phyloP scores from a whole-genome alignment of 495 filamentous ascomycete genomes.

The Daldinia loculata region DNA sequence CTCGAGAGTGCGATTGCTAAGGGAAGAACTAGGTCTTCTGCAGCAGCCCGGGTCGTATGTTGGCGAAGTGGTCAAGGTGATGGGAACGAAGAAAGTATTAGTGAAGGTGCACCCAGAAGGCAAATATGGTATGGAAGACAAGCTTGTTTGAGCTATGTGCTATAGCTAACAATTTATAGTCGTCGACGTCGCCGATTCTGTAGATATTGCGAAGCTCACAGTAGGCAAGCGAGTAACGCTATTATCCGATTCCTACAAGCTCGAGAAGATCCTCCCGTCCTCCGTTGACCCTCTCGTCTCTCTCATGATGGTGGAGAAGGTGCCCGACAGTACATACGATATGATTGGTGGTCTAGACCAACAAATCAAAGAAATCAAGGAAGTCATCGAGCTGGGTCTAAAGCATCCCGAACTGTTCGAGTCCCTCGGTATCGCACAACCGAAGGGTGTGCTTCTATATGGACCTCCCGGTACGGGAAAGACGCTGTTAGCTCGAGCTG shows the following conservation, averaged over 20 bases:
- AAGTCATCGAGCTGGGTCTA: conserved; percentile 97
- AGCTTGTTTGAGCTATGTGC: not conserved
- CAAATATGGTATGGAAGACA: conserved; percentile 85
- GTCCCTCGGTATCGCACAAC: conserved; percentile 96
- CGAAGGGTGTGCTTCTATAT: conserved; percentile 96
- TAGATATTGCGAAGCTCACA: conserved; percentile 95
- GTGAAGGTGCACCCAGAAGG: conserved; percentile 99
- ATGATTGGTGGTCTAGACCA: conserved; percentile 99
- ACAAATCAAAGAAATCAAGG: conserved; percentile 99
- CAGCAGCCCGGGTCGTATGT: conserved; percentile 99
- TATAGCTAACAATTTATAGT: conserved; percentile 62
- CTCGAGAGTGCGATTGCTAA: conserved; percentile 91
- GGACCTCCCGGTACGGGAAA: conserved; percentile 97
- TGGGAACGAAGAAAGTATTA: conserved; percentile 98
- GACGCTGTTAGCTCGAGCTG: conserved; percentile 92
- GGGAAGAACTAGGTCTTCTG: conserved; percentile 94
- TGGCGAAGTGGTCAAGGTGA: conserved; percentile 98
- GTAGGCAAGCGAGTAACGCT: conserved; percentile 97
- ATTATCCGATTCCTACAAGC: conserved; percentile 94
- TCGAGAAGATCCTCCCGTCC: conserved; percentile 97
- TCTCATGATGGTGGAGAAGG: conserved; percentile 99
- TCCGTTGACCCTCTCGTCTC: conserved; percentile 98
- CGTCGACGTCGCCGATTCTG: conserved; percentile 93
- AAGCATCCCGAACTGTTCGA: conserved; percentile 99
- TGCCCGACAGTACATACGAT: conserved; percentile 99